phyloP scores from a whole-genome alignment of 2,329 filamentous ascomycete genomes.

The Dactylellina drechsleri region DNA sequence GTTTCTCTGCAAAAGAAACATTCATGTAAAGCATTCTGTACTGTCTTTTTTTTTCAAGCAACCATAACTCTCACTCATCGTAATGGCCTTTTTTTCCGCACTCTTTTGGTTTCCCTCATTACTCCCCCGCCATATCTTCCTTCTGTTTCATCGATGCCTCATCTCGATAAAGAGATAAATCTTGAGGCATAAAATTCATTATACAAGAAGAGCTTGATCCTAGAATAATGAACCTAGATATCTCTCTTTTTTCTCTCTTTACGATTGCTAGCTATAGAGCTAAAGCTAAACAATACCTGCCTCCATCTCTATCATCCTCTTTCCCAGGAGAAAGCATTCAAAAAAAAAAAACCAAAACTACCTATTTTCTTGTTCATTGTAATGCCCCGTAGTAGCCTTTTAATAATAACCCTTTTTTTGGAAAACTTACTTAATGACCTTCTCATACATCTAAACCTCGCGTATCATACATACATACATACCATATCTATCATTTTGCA shows the following conservation, averaged over 20 bases:
- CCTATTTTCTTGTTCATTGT: slow-evolving; percentile 51
- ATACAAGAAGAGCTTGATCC: neutral
- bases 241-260: slow-evolving; percentile 5
- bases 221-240: slow-evolving; percentile 9
- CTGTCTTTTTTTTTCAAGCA: slow-evolving; percentile 30
- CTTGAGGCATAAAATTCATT: slow-evolving; percentile 20
- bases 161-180: slow-evolving; percentile 1
- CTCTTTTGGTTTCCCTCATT: slow-evolving; percentile 6
- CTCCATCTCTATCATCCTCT: slow-evolving; percentile 1
- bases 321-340: slow-evolving; percentile 7
- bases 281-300: slow-evolving; percentile 14
- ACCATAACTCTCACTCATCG: slow-evolving; percentile 45
- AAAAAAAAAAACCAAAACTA: slow-evolving; percentile 11
- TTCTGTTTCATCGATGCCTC: neutral
- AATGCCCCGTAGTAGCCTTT: slow-evolving; percentile 53
- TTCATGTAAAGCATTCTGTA: slow-evolving; percentile 54
- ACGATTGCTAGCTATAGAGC: neutral
- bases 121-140: slow-evolving; percentile 10
- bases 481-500: slow-evolving; percentile 1
- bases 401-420: slow-evolving; percentile 41
- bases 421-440: slow-evolving; percentile 9
- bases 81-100: slow-evolving; percentile 41
- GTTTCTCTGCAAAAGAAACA: slow-evolving; percentile 9
- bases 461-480: neutral
- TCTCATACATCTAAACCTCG: neutral